Evolutionary conservation across 768 basidiomycete genomes (phyloP), one percentile per base, ranked within the genome.

Genomic region (Rhodotorula paludigena): DNA sequence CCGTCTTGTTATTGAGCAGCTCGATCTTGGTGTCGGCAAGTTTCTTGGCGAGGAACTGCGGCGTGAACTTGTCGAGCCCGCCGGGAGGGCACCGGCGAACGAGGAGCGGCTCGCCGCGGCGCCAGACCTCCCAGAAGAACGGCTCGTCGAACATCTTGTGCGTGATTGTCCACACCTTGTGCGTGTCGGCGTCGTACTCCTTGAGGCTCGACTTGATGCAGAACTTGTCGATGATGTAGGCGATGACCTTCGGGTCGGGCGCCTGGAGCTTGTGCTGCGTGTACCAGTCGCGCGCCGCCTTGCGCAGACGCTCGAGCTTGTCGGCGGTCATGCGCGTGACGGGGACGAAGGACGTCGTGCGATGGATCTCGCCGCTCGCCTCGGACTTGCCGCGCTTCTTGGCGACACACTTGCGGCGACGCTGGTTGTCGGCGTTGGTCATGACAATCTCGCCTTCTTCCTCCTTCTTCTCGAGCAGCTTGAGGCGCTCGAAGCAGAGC

Each of bases 371-470:
- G n/a, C 32, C 65, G 28, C 41, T 39, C 23, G 30, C 11, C 36
- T 28, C 32, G 11, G 57, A 45, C 28, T 59, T 58, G 35, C 57
- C 65, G 32, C 69, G 61, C 33, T 57, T 63, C 69, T 66, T 66
- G 18, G 65, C 59, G 53, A 66, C 42, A 44, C 69, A 71, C 59
- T 71, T 71, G 48, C 45, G 59, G 35, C 69, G 58, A 15, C 69
- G 61, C 41, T 66, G 62, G 1, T 28, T 25, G 38, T 71, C 69
- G 47, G 38, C 38, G 35, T 30, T 54, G 9, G 45, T 33, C 35
- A 32, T 36, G 20, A 42, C 18, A 25, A 25, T 9, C n/a, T 30
- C 32, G 32, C 33, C 32, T 15, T 11, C 21, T 10, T 3, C n/a
- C 58, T 69, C 68, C 20, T 23, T n/a, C 36, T 23, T 5, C 28